These are phyloP conservation scores for Neonectria punicea DNA, from an alignment of 2,329 filamentous ascomycete genomes.

Conservation along the genomic window DNA sequence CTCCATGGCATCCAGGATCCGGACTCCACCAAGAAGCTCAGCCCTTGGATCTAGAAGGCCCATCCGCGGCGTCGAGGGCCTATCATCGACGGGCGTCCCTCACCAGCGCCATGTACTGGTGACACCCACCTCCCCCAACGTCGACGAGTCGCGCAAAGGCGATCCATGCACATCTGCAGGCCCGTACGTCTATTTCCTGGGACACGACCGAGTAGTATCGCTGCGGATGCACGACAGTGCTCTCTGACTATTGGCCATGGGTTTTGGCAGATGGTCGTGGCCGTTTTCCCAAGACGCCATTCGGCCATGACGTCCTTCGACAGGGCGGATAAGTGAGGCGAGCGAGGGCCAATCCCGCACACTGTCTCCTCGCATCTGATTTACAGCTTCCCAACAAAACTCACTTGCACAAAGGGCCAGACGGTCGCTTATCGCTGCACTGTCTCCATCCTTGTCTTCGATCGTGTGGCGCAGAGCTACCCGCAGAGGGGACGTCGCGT, in stretches of 20 bases:
- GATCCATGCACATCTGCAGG: background rate
- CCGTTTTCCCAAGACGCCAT: background rate
- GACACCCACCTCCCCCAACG: slow-evolving; percentile 13
- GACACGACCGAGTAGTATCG: background rate
- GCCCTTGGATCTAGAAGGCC: background rate
- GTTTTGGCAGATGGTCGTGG: background rate
- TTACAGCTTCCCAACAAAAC: no score
- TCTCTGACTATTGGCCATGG: background rate
- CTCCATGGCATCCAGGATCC: background rate
- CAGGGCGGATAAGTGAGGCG: slow-evolving; percentile 18
- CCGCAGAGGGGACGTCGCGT: background rate
- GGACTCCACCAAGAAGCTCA: background rate
- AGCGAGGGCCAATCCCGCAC: background rate
- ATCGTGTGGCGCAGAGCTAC: slow-evolving; percentile 1
- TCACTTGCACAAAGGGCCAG: background rate
- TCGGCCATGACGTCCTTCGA: background rate
- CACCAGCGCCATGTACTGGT: slow-evolving; percentile 20
- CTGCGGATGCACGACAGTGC: background rate
- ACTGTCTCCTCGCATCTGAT: background rate
- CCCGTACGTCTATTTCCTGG: background rate
- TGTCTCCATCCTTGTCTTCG: background rate
- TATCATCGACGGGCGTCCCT: slow-evolving; percentile 13
- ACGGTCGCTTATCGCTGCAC: no score
- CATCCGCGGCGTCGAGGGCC: background rate
- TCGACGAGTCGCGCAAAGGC: background rate